A percentile compares a stretch with the other conserved stretches of the same genome.
Evolutionary conservation across 2,329 filamentous ascomycete species (phyloP).

Genomic region (Phaeomoniella chlamydospora): DNA sequence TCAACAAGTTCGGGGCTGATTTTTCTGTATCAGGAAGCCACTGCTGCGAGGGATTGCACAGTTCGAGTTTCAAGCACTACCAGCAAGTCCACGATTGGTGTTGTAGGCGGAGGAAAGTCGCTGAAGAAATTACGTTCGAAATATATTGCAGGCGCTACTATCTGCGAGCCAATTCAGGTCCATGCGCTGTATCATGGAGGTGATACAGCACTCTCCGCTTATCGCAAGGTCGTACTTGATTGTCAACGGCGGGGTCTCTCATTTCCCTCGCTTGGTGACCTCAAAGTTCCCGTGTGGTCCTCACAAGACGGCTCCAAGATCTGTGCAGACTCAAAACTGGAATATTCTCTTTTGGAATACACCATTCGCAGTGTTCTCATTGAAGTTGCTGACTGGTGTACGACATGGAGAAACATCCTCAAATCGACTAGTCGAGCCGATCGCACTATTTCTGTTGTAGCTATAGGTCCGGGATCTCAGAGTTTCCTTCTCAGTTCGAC

Average conservation of each 20-base stretch:
- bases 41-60: too few relatives aligned
- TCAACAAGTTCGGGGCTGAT: background rate
- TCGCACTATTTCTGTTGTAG: constrained; percentile 1
- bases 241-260: background rate
- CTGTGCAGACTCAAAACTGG: background rate
- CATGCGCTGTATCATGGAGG: constrained; percentile 4
- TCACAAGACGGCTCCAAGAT: constrained; percentile 2
- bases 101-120: constrained; percentile 1
- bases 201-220: background rate
- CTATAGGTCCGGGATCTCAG: constrained; percentile 5
- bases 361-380: constrained; percentile 2
- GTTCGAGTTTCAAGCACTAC: constrained; percentile 3
- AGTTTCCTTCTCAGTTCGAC: background rate
- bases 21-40: too few relatives aligned
- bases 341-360: background rate
- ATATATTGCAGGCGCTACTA: background rate
- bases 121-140: constrained; percentile 1
- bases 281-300: constrained; percentile 1
- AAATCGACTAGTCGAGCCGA: background rate
- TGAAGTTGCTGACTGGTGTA: constrained; percentile 1
- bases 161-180: background rate
- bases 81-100: background rate
- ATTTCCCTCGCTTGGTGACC: background rate
- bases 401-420: background rate
- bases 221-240: constrained; percentile 1